phyloP scores from a whole-genome alignment of 2,329 filamentous ascomycete genomes.

The Akanthomyces muscarius region DNA sequence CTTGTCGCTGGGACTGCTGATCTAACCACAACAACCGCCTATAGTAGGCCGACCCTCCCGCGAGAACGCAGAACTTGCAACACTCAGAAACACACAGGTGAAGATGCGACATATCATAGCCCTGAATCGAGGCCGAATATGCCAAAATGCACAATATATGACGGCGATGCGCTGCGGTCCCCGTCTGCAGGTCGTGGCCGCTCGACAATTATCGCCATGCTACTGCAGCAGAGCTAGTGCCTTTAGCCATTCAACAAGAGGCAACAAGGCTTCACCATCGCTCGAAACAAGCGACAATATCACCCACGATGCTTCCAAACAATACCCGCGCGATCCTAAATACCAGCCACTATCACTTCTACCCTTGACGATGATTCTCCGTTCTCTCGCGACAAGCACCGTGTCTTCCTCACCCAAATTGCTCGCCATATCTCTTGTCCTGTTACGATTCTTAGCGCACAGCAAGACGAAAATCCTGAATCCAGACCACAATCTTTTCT shows the following conservation, averaged over 20 bases:
- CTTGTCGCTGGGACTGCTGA: neutral
- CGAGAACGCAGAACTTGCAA: neutral
- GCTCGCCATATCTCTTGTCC: neutral
- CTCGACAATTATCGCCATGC: neutral
- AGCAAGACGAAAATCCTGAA: slow-evolving; percentile 28
- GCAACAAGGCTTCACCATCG: neutral
- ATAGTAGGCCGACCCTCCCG: neutral
- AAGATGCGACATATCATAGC: neutral
- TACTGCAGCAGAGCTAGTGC: neutral
- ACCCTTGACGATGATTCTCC: slow-evolving; percentile 4
- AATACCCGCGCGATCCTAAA: neutral
- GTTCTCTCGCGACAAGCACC: slow-evolving; percentile 4
- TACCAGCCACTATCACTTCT: slow-evolving; percentile 1
- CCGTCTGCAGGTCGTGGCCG: neutral
- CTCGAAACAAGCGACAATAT: neutral
- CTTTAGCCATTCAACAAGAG: neutral
- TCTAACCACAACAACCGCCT: neutral
- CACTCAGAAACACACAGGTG: neutral
- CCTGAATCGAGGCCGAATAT: neutral
- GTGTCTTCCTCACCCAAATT: slow-evolving; percentile 8
- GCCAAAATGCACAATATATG: neutral
- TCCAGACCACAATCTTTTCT: slow-evolving; percentile 47
- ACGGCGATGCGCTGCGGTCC: neutral
- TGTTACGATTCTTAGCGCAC: neutral
- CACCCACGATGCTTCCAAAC: neutral